A percentile compares a stretch with the other conserved stretches of the same genome.
phyloP scores from a whole-genome alignment of 331 rosid genomes.

The Quercus lobata region DNA sequence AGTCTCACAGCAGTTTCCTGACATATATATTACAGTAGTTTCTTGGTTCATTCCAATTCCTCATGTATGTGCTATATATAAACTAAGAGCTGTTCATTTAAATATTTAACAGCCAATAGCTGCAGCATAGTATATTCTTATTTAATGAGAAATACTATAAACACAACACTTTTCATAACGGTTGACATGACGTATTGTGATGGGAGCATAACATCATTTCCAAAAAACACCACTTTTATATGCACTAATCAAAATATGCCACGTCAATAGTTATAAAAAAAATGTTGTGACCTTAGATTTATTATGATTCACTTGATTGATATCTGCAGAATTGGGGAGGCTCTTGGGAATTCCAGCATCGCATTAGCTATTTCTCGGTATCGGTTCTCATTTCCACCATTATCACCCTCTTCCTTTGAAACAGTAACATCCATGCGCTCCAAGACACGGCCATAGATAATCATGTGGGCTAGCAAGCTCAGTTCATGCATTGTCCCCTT shows the following conservation, averaged over 20 bases:
- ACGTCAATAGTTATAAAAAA: too few relatives aligned
- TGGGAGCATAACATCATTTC: too few relatives aligned
- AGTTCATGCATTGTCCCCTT: constrained; percentile 5
- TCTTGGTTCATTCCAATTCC: background rate
- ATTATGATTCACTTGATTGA: background rate
- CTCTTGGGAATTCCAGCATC: background rate
- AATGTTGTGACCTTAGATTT: too few relatives aligned
- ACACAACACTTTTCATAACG: too few relatives aligned
- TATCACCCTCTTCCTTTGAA: background rate
- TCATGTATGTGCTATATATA: background rate
- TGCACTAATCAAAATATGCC: too few relatives aligned
- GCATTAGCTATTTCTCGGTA: background rate
- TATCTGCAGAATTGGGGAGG: background rate
- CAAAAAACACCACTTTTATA: too few relatives aligned
- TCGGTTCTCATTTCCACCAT: background rate
- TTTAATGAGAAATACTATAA: too few relatives aligned
- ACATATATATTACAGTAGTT: background rate
- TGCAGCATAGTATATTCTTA: background rate
- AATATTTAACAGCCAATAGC: background rate
- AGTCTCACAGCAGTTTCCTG: too few relatives aligned
- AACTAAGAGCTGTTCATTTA: background rate
- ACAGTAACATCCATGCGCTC: background rate
- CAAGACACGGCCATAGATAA: constrained; percentile 6
- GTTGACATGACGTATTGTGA: too few relatives aligned
- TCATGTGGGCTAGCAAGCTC: background rate